Evolutionary conservation across 148 eudicot species (phyloP), one percentile per base, ranked within the genome.

Genomic region (Limonium bicolor): DNA sequence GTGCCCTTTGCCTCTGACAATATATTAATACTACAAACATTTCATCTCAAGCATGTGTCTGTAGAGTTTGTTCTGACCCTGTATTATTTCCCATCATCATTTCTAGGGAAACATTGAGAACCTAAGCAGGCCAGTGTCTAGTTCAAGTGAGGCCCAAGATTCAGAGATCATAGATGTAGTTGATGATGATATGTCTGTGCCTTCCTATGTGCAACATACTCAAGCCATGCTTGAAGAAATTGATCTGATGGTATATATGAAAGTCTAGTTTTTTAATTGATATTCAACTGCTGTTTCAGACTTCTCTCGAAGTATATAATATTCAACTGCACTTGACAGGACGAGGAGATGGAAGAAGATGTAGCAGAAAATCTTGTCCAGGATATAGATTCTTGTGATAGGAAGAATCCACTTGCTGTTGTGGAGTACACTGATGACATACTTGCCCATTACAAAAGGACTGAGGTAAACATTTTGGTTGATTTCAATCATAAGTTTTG

Each of bases 131-230:
- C 37, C 58, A 24, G 58, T 36, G 16, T 35, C 61, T 9, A 45
- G 9, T 36, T 15, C 49, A 20, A 48, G 38, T 52, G 66, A 67
- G 62, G 20, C 51, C 18, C 60, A 59, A 27, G 78, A 73, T 28
- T 60, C 66, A 39, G 38, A 34, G 14, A 56, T 70, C 20, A 50
- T 50, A 33, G 86, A 80, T 60, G 76, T 51, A 23, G 79, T 61
- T 0, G 30, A 48, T 49, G 50, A 58, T 26, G 77, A 66, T 19
- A 66, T 50, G 4, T 58, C 69, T 24, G 76, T 64, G 41, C 87
- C 95, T 0, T 81, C 78, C 76, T 70, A 64, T 61, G 79, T 86
- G 63, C 86, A 81, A 52, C 83, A 77, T 41, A 67, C 93, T 19
- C 86, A 74, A 41, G 68, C 77, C 12, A 71, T 77, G 73, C 70